phyloP scores from a whole-genome alignment of 495 filamentous ascomycete genomes.

The Aspergillus hancockii region DNA sequence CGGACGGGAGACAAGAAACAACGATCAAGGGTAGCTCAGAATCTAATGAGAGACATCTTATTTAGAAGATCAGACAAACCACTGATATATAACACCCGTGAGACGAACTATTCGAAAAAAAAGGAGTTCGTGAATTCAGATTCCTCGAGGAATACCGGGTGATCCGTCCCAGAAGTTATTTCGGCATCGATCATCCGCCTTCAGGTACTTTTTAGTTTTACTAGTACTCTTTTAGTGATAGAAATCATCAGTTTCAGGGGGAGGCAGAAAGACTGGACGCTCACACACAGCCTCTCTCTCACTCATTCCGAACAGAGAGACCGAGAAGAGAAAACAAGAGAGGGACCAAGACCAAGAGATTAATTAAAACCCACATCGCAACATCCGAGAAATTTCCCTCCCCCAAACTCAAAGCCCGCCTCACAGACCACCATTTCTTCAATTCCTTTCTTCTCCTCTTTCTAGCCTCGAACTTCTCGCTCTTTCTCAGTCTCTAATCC shows the following conservation, averaged over 20 bases:
- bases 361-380: not conserved
- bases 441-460: not conserved
- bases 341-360: not conserved
- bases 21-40: not conserved
- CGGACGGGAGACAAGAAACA: not conserved
- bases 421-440: slow-evolving; percentile 8
- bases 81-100: too few species aligned
- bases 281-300: too few species aligned
- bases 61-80: too few species aligned
- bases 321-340: too few species aligned
- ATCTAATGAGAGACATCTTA: too few species aligned
- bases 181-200: not conserved
- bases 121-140: too few species aligned
- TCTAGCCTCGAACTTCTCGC: slow-evolving; percentile 17
- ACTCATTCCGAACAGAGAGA: too few species aligned
- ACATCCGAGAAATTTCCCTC: not conserved
- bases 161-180: not conserved
- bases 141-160: too few species aligned
- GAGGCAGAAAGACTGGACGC: too few species aligned
- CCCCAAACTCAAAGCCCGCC: slow-evolving; percentile 5
- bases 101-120: too few species aligned
- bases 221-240: not conserved
- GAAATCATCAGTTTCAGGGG: not conserved
- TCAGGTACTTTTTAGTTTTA: not conserved
- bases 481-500: slow-evolving; percentile 23